A percentile compares a stretch with the other conserved stretches of the same genome.
Evolutionary conservation across 2,329 filamentous ascomycete species (phyloP).

Genomic region (Tothia fuscella): DNA sequence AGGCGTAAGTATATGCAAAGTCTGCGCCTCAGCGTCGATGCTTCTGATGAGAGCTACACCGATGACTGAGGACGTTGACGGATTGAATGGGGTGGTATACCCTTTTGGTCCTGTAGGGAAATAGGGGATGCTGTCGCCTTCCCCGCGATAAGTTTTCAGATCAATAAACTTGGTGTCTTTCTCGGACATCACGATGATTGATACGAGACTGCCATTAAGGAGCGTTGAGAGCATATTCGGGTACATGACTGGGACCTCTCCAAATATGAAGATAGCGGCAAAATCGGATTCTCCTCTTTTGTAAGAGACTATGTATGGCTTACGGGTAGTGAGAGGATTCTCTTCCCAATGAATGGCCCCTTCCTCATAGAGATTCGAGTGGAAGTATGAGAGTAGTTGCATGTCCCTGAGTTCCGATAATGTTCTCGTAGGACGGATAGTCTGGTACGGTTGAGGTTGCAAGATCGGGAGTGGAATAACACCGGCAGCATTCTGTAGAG

Average conservation of each 20-base stretch:
- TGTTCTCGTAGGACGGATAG: background rate
- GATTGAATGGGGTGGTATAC: constrained; percentile 3
- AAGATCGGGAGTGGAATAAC: background rate
- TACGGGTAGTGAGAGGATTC: background rate
- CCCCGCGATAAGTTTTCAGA: background rate
- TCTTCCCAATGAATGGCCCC: background rate
- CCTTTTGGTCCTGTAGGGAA: constrained; percentile 1
- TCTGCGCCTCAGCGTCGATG: background rate
- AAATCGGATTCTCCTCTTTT: background rate
- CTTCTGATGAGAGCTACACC: constrained; percentile 4
- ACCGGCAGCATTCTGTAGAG: background rate
- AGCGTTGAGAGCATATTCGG: constrained; percentile 2
- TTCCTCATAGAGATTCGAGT: background rate
- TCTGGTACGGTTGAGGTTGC: constrained; percentile 1
- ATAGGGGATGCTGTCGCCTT: constrained; percentile 3
- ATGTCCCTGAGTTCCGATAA: constrained; percentile 1
- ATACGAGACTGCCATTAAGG: constrained; percentile 7
- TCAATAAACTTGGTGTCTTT: background rate
- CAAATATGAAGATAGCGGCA: constrained; percentile 7
- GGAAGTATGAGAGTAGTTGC: constrained; percentile 5
- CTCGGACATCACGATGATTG: background rate
- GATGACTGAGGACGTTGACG: background rate
- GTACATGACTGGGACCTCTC: constrained; percentile 5
- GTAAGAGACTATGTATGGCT: constrained; percentile 2
- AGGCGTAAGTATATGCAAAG: constrained; percentile 4